A percentile compares a stretch with the other conserved stretches of the same genome.
phyloP scores from a whole-genome alignment of 148 eudicot genomes.

The Pouteria glomerata region DNA sequence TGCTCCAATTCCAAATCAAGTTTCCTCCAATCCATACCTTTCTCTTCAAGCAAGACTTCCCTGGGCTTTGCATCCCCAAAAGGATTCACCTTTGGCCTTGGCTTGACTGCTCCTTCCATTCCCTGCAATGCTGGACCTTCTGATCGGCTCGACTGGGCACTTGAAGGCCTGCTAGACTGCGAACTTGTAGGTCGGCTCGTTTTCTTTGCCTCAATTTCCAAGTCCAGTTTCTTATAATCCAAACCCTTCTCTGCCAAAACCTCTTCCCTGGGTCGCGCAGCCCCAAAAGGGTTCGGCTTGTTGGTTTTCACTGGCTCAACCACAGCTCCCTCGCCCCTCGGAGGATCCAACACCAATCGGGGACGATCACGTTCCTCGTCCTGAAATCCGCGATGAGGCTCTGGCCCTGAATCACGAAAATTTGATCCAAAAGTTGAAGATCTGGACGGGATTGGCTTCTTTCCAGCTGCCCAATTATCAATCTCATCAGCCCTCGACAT shows the following conservation, averaged over 20 bases:
- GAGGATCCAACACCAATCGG: conserved; percentile 49
- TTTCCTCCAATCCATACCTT: conserved; percentile 96
- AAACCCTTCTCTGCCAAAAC: conserved; percentile 77
- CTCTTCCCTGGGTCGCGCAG: conserved; percentile 90
- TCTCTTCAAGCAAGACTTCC: conserved; percentile 79
- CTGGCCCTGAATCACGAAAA: conserved; percentile 47
- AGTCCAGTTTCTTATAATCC: conserved; percentile 84
- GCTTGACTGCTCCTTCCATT: conserved; percentile 28
- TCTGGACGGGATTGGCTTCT: conserved; percentile 35
- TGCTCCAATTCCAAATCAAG: conserved; percentile 85
- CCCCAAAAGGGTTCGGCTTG: conserved; percentile 81
- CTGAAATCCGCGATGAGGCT: conserved; percentile 34
- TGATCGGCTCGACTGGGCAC: conserved; percentile 42
- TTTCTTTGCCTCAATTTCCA: conserved; percentile 72
- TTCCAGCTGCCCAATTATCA: conserved; percentile 67
- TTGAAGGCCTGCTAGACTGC: conserved; percentile 67
- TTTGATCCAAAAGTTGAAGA: conserved; percentile 47
- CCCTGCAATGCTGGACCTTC: conserved; percentile 31
- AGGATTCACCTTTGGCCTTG: conserved; percentile 80
- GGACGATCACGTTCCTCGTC: conserved; percentile 26
- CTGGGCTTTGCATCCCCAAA: conserved; percentile 98
- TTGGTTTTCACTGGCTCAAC: conserved; percentile 28
- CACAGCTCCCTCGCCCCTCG: conserved; percentile 23
- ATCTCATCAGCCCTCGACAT: conserved; percentile 73
- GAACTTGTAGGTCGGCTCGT: conserved; percentile 67